Conservation (phyloP, 305 asterid species). For the Fraxinus albicans region DNA sequence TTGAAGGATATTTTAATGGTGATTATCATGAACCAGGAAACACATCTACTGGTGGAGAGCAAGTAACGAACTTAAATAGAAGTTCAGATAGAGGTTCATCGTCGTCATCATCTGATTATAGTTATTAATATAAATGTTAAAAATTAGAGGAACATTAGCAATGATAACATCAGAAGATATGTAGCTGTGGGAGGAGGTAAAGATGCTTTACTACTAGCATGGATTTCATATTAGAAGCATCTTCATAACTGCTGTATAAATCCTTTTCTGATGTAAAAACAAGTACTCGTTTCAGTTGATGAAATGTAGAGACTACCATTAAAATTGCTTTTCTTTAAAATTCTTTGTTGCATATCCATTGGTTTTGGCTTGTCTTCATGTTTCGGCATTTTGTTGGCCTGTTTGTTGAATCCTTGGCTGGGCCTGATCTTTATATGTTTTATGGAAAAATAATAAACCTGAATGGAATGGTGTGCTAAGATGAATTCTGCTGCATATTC, state of each 20-base stretch:
- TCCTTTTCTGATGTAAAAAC: not conserved
- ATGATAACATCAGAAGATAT: not conserved
- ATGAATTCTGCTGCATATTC: not conserved
- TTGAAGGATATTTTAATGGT: slow-evolving; percentile 9
- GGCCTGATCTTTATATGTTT: not conserved
- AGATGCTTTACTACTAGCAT: not conserved
- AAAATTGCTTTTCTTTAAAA: not conserved
- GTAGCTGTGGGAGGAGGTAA: not conserved
- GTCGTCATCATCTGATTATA: slow-evolving; percentile 54
- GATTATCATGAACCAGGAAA: slow-evolving; percentile 30
- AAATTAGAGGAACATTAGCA: not conserved
- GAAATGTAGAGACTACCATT: not conserved
- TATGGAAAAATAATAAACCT: not conserved
- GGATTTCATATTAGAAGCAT: not conserved
- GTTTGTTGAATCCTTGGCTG: not conserved
- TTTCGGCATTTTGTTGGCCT: not conserved
- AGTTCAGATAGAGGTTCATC: slow-evolving; percentile 51
- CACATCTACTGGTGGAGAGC: slow-evolving; percentile 32
- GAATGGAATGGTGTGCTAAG: not conserved
- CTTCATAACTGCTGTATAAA: not conserved
- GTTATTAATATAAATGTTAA: slow-evolving; percentile 35
- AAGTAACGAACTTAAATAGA: slow-evolving; percentile 29
- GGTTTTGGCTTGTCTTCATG: not conserved
- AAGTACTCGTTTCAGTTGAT: not conserved
- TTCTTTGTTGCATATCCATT: not conserved